Evolutionary conservation across 2,329 filamentous ascomycete genomes (phyloP).

Genomic region (Apiospora hydei): DNA sequence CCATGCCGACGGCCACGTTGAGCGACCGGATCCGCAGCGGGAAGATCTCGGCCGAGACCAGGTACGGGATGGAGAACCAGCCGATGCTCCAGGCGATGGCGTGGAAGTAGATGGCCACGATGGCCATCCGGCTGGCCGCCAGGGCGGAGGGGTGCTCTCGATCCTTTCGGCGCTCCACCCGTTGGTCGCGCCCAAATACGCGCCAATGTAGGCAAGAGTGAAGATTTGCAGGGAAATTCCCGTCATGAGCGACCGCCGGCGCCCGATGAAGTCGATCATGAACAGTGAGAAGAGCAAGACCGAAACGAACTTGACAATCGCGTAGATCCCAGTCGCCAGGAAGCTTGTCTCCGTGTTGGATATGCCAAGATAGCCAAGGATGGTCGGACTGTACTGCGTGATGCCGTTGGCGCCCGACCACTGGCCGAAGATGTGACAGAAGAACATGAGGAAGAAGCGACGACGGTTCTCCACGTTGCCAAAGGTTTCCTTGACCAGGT

Average conservation of each 20-base stretch:
- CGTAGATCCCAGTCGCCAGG: conserved; percentile 38
- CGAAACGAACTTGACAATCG: conserved; percentile 40
- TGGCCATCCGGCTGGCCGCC: conserved; percentile 47
- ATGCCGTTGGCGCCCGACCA: conserved; percentile 41
- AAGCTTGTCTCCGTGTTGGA: conserved; percentile 35
- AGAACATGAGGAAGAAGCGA: conserved; percentile 42
- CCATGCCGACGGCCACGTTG: conserved; percentile 51
- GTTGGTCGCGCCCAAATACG: conserved; percentile 41
- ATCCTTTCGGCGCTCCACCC: conserved; percentile 33
- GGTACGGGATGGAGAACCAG: conserved; percentile 54
- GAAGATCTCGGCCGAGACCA: conserved; percentile 54
- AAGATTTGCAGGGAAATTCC: conserved; percentile 43
- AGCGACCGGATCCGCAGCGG: conserved; percentile 50
- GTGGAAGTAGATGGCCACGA: conserved; percentile 52
- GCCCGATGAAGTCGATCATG: conserved; percentile 37
- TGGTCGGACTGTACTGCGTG: conserved; percentile 40
- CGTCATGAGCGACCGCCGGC: conserved; percentile 42
- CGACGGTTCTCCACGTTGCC: conserved; percentile 37
- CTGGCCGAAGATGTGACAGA: conserved; percentile 38
- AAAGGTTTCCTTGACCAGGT: conserved; percentile 45
- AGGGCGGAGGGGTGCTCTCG: conserved; percentile 32
- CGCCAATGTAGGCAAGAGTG: conserved; percentile 41
- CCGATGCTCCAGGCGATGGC: conserved; percentile 55
- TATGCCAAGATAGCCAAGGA: conserved; percentile 41
- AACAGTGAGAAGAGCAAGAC: conserved; percentile 39